These are phyloP conservation scores for Linnemannia elongata DNA, from an alignment of 192 early-diverging fungal genomes.

Conservation along the genomic window DNA sequence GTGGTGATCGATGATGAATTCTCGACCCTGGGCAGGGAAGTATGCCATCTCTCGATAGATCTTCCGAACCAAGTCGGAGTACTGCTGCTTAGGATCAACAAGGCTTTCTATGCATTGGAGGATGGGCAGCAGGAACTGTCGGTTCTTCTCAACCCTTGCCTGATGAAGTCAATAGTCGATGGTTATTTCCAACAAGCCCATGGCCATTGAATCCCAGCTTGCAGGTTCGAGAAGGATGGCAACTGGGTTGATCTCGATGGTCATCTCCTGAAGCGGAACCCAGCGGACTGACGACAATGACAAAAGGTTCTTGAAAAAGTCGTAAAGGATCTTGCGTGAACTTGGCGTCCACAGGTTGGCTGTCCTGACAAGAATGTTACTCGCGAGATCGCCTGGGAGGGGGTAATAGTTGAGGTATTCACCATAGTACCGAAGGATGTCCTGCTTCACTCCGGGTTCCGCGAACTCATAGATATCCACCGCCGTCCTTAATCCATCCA, in stretches of 20 bases:
- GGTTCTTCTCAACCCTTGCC: constrained; percentile 1
- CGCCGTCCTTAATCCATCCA: neutral
- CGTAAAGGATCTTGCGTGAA: neutral
- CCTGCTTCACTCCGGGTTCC: neutral
- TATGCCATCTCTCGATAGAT: constrained; percentile 7
- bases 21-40: neutral
- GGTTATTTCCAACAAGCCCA: neutral
- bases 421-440: constrained; percentile 1
- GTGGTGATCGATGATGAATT: constrained; percentile 9
- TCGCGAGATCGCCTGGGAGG: neutral
- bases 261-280: constrained; percentile 19
- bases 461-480: neutral
- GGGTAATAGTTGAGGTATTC: constrained; percentile 9
- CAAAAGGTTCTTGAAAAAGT: neutral
- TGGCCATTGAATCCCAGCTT: neutral
- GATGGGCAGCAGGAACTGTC: neutral
- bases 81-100: neutral
- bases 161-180: constrained; percentile 14
- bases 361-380: neutral
- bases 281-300: neutral
- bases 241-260: neutral
- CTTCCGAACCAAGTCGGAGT: neutral
- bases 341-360: neutral
- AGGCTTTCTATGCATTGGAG: neutral
- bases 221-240: neutral